Conservation (phyloP, 2,329 filamentous ascomycete genomes). For the Penicillium fuscoglaucum region DNA sequence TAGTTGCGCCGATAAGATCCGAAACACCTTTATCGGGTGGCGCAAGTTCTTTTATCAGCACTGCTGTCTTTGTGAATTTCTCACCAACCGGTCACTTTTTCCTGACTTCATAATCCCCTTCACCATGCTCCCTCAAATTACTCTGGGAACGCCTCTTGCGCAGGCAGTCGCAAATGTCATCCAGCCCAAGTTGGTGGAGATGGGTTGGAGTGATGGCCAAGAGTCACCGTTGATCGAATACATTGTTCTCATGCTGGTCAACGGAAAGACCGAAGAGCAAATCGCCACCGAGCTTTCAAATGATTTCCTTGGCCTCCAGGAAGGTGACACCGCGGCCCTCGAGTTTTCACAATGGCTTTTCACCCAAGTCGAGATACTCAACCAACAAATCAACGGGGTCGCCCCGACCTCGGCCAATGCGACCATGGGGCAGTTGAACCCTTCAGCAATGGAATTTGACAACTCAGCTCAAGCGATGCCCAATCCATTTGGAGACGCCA, state of each 20-base stretch:
- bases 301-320: slow-evolving; percentile 77
- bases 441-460: slow-evolving; percentile 32
- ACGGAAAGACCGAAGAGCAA: slow-evolving; percentile 88
- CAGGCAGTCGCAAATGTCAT: slow-evolving; percentile 79
- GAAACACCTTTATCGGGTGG: slow-evolving; percentile 18
- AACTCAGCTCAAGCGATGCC: background rate
- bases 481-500: slow-evolving; percentile 21
- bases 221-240: slow-evolving; percentile 90
- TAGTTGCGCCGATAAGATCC: slow-evolving; percentile 3
- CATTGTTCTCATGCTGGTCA: slow-evolving; percentile 94
- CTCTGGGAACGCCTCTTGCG: slow-evolving; percentile 79
- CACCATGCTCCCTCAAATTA: slow-evolving; percentile 57
- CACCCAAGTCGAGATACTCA: slow-evolving; percentile 71
- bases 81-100: slow-evolving; percentile 1
- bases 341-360: slow-evolving; percentile 95
- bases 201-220: slow-evolving; percentile 83
- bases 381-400: slow-evolving; percentile 60
- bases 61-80: slow-evolving; percentile 6
- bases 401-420: slow-evolving; percentile 31
- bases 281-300: slow-evolving; percentile 84
- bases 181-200: slow-evolving; percentile 86
- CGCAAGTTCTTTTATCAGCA: slow-evolving; percentile 17
- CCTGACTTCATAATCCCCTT: background rate
- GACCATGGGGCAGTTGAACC: slow-evolving; percentile 30
- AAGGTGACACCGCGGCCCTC: slow-evolving; percentile 77